Percentiles rank a stretch among this genome's conserved stretches.
These are phyloP conservation scores for Pestalotiopsis sp. DNA, from an alignment of 2,329 filamentous ascomycete species.

Conservation along the genomic window DNA sequence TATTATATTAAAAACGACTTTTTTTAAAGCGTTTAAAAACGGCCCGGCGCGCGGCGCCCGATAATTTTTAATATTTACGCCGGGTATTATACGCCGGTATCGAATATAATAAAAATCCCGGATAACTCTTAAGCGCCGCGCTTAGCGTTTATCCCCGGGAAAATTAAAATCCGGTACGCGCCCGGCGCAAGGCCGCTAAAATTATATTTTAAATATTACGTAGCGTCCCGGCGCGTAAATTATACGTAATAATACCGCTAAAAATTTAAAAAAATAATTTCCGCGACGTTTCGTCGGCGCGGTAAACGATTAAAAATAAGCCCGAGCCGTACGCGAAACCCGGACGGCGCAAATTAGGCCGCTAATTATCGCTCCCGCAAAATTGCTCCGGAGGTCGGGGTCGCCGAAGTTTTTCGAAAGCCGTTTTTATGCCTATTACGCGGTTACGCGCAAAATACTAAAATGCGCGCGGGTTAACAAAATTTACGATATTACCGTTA, in stretches of 20 bases:
- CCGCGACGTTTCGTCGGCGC: neutral
- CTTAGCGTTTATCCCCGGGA: neutral
- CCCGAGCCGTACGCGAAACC: no score
- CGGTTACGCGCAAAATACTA: neutral
- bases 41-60: no score
- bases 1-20: neutral
- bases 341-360: neutral
- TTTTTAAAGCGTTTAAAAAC: neutral
- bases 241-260: neutral
- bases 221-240: neutral
- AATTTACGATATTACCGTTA: neutral
- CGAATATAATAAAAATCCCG: neutral
- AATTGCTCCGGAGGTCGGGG: neutral
- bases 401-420: neutral
- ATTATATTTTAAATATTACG: neutral
- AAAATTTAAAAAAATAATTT: neutral
- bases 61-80: neutral
- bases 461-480: neutral
- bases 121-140: neutral
- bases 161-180: neutral
- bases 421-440: neutral
- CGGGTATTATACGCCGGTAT: neutral
- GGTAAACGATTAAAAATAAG: neutral
- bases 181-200: neutral
- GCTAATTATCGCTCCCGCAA: neutral